Evolutionary conservation across 768 basidiomycete genomes (phyloP).

Genomic region (Lentinula detonsa): DNA sequence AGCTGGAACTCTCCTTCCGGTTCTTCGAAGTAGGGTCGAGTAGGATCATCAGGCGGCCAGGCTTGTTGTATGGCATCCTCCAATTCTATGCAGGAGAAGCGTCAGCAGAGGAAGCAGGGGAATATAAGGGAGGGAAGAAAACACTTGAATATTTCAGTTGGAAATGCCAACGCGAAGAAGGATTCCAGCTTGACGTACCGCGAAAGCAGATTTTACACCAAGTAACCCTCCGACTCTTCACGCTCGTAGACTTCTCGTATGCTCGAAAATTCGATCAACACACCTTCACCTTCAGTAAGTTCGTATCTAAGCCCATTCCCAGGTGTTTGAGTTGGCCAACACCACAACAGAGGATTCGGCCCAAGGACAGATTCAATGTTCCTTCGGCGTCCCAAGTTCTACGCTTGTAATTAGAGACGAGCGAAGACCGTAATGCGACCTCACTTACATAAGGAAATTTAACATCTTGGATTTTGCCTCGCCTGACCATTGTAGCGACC

Average conservation of each 20-base stretch:
- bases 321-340: slow-evolving; percentile 61
- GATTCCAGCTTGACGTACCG: neutral
- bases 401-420: neutral
- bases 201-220: neutral
- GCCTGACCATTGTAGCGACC: slow-evolving; percentile 74
- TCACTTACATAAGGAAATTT: slow-evolving; percentile 86
- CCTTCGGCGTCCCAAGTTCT: slow-evolving; percentile 73
- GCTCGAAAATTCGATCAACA: slow-evolving; percentile 50
- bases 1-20: slow-evolving; percentile 37
- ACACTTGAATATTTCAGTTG: neutral
- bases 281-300: slow-evolving; percentile 65
- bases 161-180: neutral
- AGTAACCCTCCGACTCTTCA: slow-evolving; percentile 12
- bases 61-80: neutral
- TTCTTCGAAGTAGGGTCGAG: slow-evolving; percentile 21
- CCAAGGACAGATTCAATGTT: slow-evolving; percentile 83
- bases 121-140: neutral
- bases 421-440: too few species aligned
- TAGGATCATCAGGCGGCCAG: slow-evolving; percentile 79
- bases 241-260: slow-evolving; percentile 14
- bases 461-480: slow-evolving; percentile 79
- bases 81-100: neutral
- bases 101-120: neutral
- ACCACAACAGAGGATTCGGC: slow-evolving; percentile 70
- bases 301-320: slow-evolving; percentile 79